phyloP scores from a whole-genome alignment of 257 asterid genomes.

The Nicotiana knightiana region DNA sequence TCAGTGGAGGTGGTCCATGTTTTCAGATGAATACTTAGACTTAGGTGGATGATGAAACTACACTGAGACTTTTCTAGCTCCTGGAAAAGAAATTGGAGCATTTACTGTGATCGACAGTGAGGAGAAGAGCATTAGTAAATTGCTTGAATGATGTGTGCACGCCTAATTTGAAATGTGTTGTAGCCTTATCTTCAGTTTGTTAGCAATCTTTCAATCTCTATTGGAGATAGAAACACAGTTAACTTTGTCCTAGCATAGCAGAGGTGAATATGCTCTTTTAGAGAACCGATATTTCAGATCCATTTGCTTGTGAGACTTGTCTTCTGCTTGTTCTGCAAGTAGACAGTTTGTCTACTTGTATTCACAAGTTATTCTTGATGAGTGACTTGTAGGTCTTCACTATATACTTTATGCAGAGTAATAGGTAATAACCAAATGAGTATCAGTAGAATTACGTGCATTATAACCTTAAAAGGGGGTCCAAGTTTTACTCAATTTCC shows the following conservation, averaged over 20 bases:
- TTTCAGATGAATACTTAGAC: neutral
- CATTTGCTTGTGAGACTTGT: neutral
- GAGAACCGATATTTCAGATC: neutral
- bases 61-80: neutral
- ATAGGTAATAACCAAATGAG: no score
- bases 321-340: neutral
- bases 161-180: neutral
- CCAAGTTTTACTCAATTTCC: neutral
- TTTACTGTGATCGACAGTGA: neutral
- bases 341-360: neutral
- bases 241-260: neutral
- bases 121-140: neutral
- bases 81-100: neutral
- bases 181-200: neutral
- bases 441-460: no score
- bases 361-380: no score
- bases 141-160: neutral
- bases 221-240: neutral
- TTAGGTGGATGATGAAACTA: neutral
- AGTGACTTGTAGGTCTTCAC: neutral
- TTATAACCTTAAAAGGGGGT: no score
- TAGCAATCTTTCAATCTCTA: neutral
- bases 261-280: neutral
- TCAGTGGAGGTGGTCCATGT: neutral
- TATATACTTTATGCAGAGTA: neutral